A percentile compares a stretch with the other conserved stretches of the same genome.
Evolutionary conservation across 805 yeast species (phyloP).

Genomic region (Clavispora santaluciae): DNA sequence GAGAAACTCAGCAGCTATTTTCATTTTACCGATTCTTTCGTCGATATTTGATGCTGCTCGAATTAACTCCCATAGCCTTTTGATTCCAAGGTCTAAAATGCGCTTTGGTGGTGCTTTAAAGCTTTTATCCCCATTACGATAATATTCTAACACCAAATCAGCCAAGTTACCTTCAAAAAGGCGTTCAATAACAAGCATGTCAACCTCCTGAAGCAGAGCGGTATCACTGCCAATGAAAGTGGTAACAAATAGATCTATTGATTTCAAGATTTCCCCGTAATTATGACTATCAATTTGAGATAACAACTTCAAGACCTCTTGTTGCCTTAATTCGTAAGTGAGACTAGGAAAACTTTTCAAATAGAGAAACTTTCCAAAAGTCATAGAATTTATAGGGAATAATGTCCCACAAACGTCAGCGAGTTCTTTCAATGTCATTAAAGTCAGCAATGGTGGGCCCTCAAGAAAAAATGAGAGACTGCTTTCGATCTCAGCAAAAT

Average conservation of each 20-base stretch:
- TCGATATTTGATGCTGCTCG: constrained; percentile 28
- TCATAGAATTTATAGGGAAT: background rate
- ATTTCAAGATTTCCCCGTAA: constrained; percentile 16
- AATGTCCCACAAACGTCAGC: background rate
- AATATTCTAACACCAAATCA: constrained; percentile 17
- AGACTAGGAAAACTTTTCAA: constrained; percentile 16
- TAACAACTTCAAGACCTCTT: constrained; percentile 25
- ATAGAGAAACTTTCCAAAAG: background rate
- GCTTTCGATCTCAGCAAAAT: background rate
- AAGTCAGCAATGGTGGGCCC: background rate
- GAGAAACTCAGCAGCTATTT: constrained; percentile 22
- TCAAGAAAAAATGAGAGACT: background rate
- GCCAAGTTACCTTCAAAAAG: constrained; percentile 26
- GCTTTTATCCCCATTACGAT: too few species aligned
- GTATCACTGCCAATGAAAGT: constrained; percentile 16
- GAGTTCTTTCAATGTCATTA: background rate
- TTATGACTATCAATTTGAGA: constrained; percentile 20
- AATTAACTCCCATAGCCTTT: constrained; percentile 33
- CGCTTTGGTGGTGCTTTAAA: too few species aligned
- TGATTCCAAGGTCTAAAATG: constrained; percentile 15
- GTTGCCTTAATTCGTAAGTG: constrained; percentile 14
- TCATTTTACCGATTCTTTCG: constrained; percentile 28
- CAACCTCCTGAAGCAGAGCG: constrained; percentile 11
- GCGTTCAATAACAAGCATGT: constrained; percentile 23
- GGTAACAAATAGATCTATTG: constrained; percentile 18